These are phyloP conservation scores for Calocybe gangraenosa DNA, from an alignment of 768 basidiomycete genomes.

Conservation along the genomic window DNA sequence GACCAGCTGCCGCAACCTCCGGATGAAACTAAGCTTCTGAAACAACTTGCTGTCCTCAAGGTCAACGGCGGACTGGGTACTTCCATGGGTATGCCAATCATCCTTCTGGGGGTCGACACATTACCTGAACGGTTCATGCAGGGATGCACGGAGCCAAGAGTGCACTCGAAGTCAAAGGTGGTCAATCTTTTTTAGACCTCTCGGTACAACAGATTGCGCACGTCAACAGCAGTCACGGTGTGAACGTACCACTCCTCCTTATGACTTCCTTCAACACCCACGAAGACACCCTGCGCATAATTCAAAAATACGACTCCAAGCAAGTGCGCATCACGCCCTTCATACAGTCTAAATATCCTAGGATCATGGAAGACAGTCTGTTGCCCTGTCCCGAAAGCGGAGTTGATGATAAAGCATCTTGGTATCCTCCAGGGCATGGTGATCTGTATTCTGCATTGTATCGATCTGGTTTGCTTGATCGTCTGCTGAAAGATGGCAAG, in stretches of 20 bases:
- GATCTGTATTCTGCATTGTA: constrained; percentile 76
- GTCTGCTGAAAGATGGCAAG: constrained; percentile 77
- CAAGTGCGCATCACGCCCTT: constrained; percentile 77
- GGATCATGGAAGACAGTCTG: constrained; percentile 72
- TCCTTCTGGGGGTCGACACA: not conserved
- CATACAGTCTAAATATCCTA: constrained; percentile 85
- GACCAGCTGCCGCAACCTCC: constrained; percentile 46
- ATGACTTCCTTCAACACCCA: constrained; percentile 96
- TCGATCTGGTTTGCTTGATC: constrained; percentile 75
- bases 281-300: constrained; percentile 81
- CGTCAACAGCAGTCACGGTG: constrained; percentile 65
- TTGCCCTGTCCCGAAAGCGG: constrained; percentile 67
- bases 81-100: constrained; percentile 57
- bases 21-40: constrained; percentile 46
- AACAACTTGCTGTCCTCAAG: constrained; percentile 40
- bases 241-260: constrained; percentile 83
- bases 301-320: constrained; percentile 83
- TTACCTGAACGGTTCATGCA: constrained; percentile 27
- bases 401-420: constrained; percentile 67
- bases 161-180: constrained; percentile 83
- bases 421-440: constrained; percentile 91
- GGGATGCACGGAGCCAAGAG: constrained; percentile 74
- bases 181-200: constrained; percentile 86
- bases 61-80: constrained; percentile 88
- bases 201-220: constrained; percentile 84